Evolutionary conservation across 1,284 basidiomycete species (phyloP), one percentile per base, ranked within the genome.

Genomic region (Cutaneotrichosporon cyanovorans): DNA sequence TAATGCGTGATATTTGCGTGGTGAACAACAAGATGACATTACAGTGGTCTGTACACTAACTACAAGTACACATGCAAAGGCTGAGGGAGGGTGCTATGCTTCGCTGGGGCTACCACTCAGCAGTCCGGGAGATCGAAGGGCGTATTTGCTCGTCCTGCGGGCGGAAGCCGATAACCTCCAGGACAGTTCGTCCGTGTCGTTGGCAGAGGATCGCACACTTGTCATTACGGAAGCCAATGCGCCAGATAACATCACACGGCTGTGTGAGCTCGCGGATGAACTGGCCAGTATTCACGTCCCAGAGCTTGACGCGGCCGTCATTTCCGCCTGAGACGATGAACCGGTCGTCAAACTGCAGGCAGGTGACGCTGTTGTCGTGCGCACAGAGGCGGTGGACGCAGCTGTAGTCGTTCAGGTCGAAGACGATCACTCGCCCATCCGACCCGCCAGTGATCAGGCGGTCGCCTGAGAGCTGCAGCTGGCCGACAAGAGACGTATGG

Each of bases 401-500:
- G 32, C 75, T 72, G 54, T 75, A 74, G 36, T 79, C 79, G 28
- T 73, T 67, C 18, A 95, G 77, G 38, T 83, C 80, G 71, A 91
- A 96, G 25, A 87, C 84, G 63, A 97, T 89, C 32, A 97, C 85
- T 1, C 89, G 82, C 1, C 93, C 93, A 62, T 96, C 92, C 1
- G 90, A 90, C 16, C 89, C 91, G 39, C 90, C 92, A 0, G 91
- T 95, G 36, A 85, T 84, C 46, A 97, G 81, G 22, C 84, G 74
- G 56, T 75, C 76, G 45, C 78, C 78, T 3, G 80, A 81, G 40
- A 98, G 78, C 66, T 95, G 91, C 20, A 97, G 76, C 65, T 93
- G 88, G 55, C 91, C 93, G 9, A 98, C 90, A 42, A 97, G 83
- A 3, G 88, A 85, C 0, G 90, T 92, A 68, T 97, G 93, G 2